Evolutionary conservation across 257 asterid genomes (phyloP).

Genomic region (Anisodus tanguticus): DNA sequence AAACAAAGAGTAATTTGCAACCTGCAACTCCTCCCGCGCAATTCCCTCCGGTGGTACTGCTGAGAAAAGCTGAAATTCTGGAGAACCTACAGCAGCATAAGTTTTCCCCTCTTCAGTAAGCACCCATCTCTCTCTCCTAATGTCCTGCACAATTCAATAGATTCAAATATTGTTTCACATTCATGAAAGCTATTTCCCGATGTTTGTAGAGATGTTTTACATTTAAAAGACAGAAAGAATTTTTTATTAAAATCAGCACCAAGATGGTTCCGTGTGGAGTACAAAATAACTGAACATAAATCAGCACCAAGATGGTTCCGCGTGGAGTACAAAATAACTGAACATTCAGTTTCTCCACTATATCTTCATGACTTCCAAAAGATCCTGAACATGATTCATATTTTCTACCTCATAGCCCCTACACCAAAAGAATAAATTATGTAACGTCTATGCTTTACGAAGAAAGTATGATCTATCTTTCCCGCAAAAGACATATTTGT

Average conservation of each 20-base stretch:
- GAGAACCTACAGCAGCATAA: constrained; percentile 77
- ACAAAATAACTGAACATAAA: not conserved
- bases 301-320: too few species aligned
- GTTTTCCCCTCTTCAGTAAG: constrained; percentile 79
- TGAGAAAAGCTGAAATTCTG: constrained; percentile 76
- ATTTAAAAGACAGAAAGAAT: not conserved
- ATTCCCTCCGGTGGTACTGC: constrained; percentile 84
- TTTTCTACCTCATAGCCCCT: not conserved
- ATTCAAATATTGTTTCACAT: not conserved
- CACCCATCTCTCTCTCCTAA: constrained; percentile 80
- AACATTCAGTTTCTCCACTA: not conserved
- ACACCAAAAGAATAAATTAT: not conserved
- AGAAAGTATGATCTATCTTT: not conserved
- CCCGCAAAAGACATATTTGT: not conserved
- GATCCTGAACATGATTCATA: not conserved
- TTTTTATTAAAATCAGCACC: too few species aligned
- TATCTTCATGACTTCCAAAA: not conserved
- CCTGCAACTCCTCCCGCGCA: constrained; percentile 79
- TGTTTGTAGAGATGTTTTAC: not conserved
- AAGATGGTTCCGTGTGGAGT: not conserved
- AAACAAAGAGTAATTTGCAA: constrained; percentile 54
- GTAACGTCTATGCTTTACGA: not conserved
- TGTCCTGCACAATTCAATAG: constrained; percentile 58
- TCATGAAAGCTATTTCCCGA: not conserved
- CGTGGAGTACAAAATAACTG: too few species aligned